Base-by-base conservation (phyloP, 148 eudicot species). In the Talinum fruticosum region DNA sequence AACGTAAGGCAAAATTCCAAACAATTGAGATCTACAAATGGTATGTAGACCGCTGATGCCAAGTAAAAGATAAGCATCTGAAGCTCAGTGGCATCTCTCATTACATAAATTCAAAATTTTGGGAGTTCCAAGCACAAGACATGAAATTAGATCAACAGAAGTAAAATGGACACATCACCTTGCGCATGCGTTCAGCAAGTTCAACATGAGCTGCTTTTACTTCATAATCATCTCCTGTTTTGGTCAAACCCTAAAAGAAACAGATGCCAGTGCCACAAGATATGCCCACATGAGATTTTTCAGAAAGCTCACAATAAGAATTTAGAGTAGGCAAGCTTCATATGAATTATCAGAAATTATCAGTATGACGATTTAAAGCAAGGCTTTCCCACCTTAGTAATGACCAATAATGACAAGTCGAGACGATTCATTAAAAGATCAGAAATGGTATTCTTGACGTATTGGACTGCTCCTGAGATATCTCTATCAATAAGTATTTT, bases 141-240 rank as follows among this genome's bases (percentile, higher is more conserved):
- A 16, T 71, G 32, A 47, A 66, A 23, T 34, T 76, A 61, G 35
- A 38, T 71, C 66, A 49, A 10, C 66, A 41, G 28, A 7, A 78
- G 36, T 28, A 75, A 23, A 53, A 35, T 10, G 54, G 66, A 30
- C 51, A 72, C 69, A 91, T 51, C 57, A 93, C 99, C 97, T 96
- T 96, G 23, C 97, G 97, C 99, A 96, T 93, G 72, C 97, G 89
- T 84, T 96, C 99, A 37, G 99, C 99, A 79, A 96, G 96, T 82
- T 96, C 99, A 84, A 93, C 97, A 82, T 96, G 99, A 82, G 99
- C 99, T 66, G 99, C 83, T 88, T 96, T 96, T 8, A 93, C 97
- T 87, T 91, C 99, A 87, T 96, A 96, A 81, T 91, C 87, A 66
- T 91, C 94, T 74, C 99, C 99, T 37, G 92, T 89, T 90, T 96